Base-by-base conservation (phyloP, 148 eudicot genomes). In the Nepenthes gracilis region DNA sequence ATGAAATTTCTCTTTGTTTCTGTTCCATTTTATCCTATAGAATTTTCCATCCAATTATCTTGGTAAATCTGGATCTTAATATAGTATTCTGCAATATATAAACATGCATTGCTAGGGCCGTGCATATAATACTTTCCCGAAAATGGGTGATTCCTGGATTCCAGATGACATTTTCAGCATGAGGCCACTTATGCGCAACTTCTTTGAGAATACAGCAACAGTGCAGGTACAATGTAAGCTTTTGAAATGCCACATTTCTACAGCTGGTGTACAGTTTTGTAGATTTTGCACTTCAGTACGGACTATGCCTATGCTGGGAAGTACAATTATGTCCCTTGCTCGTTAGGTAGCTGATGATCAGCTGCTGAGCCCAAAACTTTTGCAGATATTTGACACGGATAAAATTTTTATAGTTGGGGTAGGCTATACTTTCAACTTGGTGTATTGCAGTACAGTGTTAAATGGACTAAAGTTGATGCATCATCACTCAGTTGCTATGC, bases 141-240 rank as follows among this genome's bases (percentile, higher is more conserved):
- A 82, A 83, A 93, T 93, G 99, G 99, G 99, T 61, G 97, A 93
- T 64, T 70, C 67, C 32, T 93, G 99, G 99, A 84, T 93, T 60
- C 99, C 99, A n/a, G 92, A 93, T 49, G 99, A 78, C 59, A 68
- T 93, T 73, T 74, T 93, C 32, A 82, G 79, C 60, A 72, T 93
- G 97, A 83, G 83, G 76, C 99, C 99, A 35, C 74, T 86, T 51
- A 32, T 89, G 13, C 95, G 95, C 63, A 93, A 86, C 75, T 93
- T 93, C 74, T 89, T 93, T 70, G 99, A 93, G 71, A 86, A 93
- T 61, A 89, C 99, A 49, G 61, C 97, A 62, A 93, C 97, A 5
- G 97, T 93, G 55, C 97, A 93, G 97, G 96, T 93, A 80, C n/a
- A 32, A 11, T 60, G 55, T 38, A n/a, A 4, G 35, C 33, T 66